Evolutionary conservation across 73 alveolate genomes (phyloP).

Genomic region (Urostyla sp.): DNA sequence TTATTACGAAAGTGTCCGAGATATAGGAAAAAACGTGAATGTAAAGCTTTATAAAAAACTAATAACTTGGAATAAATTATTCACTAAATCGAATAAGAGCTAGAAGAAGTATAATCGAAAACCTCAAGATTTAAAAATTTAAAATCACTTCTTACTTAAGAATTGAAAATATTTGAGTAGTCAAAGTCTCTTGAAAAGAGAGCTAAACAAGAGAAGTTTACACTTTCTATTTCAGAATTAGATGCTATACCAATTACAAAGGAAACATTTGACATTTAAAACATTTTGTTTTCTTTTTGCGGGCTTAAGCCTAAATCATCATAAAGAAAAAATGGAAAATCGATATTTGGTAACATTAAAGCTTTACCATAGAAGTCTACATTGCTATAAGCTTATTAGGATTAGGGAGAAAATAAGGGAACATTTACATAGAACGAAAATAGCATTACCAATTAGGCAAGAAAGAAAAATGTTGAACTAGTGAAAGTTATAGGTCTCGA

Average conservation of each 20-base stretch:
- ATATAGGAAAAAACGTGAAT: slow-evolving; percentile 29
- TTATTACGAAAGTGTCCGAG: slow-evolving; percentile 8
- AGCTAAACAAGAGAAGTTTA: not conserved
- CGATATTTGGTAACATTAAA: slow-evolving; percentile 26
- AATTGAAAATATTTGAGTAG: not conserved
- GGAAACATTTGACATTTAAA: slow-evolving; percentile 40
- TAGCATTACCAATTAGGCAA: not conserved
- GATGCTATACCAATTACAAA: slow-evolving; percentile 19
- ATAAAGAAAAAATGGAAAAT: not conserved
- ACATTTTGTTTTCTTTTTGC: slow-evolving; percentile 43
- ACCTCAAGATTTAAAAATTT: not conserved
- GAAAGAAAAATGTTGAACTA: slow-evolving; percentile 39
- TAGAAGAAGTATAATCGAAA: not conserved
- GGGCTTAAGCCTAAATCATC: not conserved
- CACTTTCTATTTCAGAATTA: slow-evolving; percentile 17
- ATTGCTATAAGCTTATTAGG: slow-evolving; percentile 1
- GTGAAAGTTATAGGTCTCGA: slow-evolving; percentile 58
- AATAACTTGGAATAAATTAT: not conserved
- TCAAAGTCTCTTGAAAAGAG: slow-evolving; percentile 14
- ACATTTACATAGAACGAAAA: not conserved
- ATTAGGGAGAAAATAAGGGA: slow-evolving; percentile 10
- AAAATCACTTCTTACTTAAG: not conserved
- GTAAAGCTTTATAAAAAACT: slow-evolving; percentile 25
- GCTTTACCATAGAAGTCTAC: slow-evolving; percentile 36
- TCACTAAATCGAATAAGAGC: not conserved